phyloP scores from a whole-genome alignment of 2,329 filamentous ascomycete genomes.

The Penicillium sp. region DNA sequence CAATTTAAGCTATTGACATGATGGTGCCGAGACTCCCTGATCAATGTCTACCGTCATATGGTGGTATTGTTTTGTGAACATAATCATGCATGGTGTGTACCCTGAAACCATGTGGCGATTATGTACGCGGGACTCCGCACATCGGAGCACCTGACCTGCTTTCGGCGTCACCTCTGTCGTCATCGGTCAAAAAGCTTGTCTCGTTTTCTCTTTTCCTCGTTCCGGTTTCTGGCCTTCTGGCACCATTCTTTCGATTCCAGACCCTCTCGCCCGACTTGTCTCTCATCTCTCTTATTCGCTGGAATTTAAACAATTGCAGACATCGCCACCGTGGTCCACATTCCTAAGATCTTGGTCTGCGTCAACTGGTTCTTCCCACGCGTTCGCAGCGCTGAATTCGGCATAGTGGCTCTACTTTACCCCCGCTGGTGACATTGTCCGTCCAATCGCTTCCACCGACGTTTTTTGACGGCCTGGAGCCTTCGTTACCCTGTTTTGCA shows the following conservation, averaged over 20 bases:
- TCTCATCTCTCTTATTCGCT: not conserved
- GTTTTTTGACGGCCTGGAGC: constrained; percentile 1
- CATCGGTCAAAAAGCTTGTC: not conserved
- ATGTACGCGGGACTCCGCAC: no score
- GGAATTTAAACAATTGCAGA: not conserved
- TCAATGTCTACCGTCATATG: no score
- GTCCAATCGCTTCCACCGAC: constrained; percentile 4
- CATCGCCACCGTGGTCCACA: not conserved
- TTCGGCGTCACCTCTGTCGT: no score
- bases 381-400: constrained; percentile 11
- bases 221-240: not conserved
- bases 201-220: not conserved
- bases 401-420: constrained; percentile 14
- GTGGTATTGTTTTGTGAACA: no score
- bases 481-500: constrained; percentile 2
- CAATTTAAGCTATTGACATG: no score
- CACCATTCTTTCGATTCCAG: not conserved
- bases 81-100: no score
- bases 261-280: not conserved
- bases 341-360: not conserved
- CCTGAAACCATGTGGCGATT: no score
- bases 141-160: no score
- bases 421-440: not conserved
- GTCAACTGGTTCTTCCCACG: constrained; percentile 10
- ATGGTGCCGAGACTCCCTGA: no score